Evolutionary conservation across 2,329 filamentous ascomycete genomes (phyloP).

Genomic region (Cercospora nicotianae): DNA sequence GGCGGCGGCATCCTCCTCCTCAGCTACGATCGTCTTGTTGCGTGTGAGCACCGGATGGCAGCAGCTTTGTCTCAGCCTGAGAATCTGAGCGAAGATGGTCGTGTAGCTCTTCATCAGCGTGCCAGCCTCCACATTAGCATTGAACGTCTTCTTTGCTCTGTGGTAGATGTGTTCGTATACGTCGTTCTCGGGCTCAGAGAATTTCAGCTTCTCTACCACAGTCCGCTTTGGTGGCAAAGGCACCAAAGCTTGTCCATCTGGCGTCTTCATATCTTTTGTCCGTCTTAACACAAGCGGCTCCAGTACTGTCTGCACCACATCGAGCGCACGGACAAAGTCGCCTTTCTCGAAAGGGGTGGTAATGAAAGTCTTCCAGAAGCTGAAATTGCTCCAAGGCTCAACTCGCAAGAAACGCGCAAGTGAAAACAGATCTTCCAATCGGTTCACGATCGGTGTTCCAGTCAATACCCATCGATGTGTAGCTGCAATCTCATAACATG

Average conservation of each 20-base stretch:
- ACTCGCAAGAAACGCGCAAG: slow-evolving; percentile 89
- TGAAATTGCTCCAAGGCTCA: slow-evolving; percentile 98
- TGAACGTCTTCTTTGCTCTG: slow-evolving; percentile 79
- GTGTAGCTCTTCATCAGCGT: slow-evolving; percentile 95
- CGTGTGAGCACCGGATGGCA: slow-evolving; percentile 89
- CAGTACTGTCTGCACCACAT: slow-evolving; percentile 94
- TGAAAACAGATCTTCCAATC: slow-evolving; percentile 90
- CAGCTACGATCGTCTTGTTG: slow-evolving; percentile 78
- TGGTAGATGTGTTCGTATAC: slow-evolving; percentile 91
- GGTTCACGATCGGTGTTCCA: slow-evolving; percentile 94
- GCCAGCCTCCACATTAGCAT: slow-evolving; percentile 82
- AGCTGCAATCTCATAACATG: slow-evolving; percentile 86
- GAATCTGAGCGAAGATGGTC: slow-evolving; percentile 94
- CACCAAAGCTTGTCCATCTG: slow-evolving; percentile 77
- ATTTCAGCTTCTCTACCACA: slow-evolving; percentile 82
- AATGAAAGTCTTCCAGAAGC: slow-evolving; percentile 98
- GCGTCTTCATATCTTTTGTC: slow-evolving; percentile 98
- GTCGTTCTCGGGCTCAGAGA: slow-evolving; percentile 80
- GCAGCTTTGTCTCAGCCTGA: slow-evolving; percentile 88
- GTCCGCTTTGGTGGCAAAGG: slow-evolving; percentile 77
- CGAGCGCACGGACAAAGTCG: slow-evolving; percentile 87
- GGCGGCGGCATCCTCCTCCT: slow-evolving; percentile 79
- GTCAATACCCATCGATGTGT: slow-evolving; percentile 91
- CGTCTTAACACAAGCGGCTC: slow-evolving; percentile 92
- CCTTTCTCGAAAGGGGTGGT: slow-evolving; percentile 96